Evolutionary conservation across 148 eudicot species (phyloP).

Genomic region (Tetragonia tetragonoides): DNA sequence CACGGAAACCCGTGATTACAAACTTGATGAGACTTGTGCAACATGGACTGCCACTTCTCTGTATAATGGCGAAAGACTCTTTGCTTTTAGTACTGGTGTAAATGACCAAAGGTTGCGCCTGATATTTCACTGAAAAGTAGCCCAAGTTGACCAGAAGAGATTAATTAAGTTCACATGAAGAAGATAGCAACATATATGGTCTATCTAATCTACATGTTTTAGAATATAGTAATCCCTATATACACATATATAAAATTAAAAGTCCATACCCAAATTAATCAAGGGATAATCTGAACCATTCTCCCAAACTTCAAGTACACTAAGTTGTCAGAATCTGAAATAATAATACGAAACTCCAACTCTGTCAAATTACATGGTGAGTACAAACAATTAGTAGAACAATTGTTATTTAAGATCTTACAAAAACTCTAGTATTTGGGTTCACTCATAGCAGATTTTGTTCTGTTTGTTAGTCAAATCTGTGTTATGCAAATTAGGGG

Average conservation of each 20-base stretch:
- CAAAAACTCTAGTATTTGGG: too few species aligned
- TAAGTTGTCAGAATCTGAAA: slow-evolving; percentile 67
- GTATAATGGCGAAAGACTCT: slow-evolving; percentile 66
- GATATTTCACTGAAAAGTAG: slow-evolving; percentile 73
- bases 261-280: slow-evolving; percentile 67
- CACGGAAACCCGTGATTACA: slow-evolving; percentile 15
- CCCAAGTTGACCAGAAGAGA: slow-evolving; percentile 9
- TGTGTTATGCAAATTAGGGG: too few species aligned
- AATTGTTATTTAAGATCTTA: too few species aligned
- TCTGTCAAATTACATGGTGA: slow-evolving; percentile 35
- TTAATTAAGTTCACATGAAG: neutral
- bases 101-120: slow-evolving; percentile 77
- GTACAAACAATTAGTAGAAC: neutral
- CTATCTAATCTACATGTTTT: neutral
- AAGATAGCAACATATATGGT: slow-evolving; percentile 1
- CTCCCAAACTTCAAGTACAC: slow-evolving; percentile 93
- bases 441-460: too few species aligned
- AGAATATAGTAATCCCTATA: neutral
- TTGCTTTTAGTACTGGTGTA: slow-evolving; percentile 92
- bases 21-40: slow-evolving; percentile 8
- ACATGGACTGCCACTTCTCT: slow-evolving; percentile 52
- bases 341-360: slow-evolving; percentile 90
- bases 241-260: neutral
- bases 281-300: slow-evolving; percentile 74
- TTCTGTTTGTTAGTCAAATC: too few species aligned